Percentiles rank a stretch among this genome's conserved stretches.
These are phyloP conservation scores for Zopfia rhizophila DNA, from an alignment of 2,329 filamentous ascomycete genomes.

Conservation along the genomic window DNA sequence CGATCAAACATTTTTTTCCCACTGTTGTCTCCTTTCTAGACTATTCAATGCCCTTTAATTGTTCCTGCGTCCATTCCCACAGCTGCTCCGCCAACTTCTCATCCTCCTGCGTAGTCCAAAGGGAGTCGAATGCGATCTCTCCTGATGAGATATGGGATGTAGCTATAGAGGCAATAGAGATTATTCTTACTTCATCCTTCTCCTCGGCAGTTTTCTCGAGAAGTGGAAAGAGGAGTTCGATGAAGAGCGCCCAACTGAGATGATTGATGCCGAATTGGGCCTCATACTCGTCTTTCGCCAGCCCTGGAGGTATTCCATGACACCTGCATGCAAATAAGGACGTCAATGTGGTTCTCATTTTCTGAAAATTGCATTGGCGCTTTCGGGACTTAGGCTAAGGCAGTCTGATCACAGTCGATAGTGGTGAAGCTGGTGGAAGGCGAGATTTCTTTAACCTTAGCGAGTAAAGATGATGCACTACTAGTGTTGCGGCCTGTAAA, in stretches of 20 bases:
- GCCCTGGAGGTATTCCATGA: constrained; percentile 35
- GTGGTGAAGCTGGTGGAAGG: too few relatives aligned
- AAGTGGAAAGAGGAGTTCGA: constrained; percentile 50
- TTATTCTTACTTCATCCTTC: constrained; percentile 1
- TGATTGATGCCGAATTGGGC: constrained; percentile 59
- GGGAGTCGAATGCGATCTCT: constrained; percentile 3
- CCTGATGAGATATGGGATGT: constrained; percentile 1
- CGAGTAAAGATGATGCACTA: too few relatives aligned
- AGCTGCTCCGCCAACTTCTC: constrained; percentile 16
- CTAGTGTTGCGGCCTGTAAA: too few relatives aligned
- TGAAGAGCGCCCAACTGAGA: constrained; percentile 55
- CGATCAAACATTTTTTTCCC: too few relatives aligned
- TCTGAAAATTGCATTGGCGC: too few relatives aligned
- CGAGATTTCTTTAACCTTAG: too few relatives aligned
- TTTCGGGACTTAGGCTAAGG: too few relatives aligned
- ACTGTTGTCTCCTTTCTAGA: too few relatives aligned
- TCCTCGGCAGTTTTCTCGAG: constrained; percentile 47
- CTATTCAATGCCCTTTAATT: constrained; percentile 8
- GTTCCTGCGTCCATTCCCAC: constrained; percentile 20
- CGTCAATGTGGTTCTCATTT: too few relatives aligned
- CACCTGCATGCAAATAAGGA: constrained; percentile 54
- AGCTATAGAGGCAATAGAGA: constrained; percentile 1
- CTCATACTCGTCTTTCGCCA: constrained; percentile 57
- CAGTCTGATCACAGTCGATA: too few relatives aligned
- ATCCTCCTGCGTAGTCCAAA: constrained; percentile 5